Evolutionary conservation across 805 yeast species (phyloP).

Genomic region (Yamadazyma sp.): DNA sequence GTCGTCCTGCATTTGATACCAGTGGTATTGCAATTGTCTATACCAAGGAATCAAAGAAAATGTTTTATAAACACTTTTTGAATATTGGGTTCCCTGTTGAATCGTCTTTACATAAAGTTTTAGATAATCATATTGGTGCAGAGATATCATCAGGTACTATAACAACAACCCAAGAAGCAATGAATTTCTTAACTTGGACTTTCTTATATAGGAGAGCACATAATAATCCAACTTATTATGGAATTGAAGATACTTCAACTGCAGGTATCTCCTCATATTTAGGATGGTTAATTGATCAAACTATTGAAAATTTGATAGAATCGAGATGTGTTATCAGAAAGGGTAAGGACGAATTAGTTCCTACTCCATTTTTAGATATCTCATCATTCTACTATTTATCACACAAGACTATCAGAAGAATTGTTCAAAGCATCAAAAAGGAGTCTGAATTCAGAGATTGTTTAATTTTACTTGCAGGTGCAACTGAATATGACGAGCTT

Average conservation of each 20-base stretch:
- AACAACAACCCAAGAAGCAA: slow-evolving; percentile 59
- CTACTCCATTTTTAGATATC: slow-evolving; percentile 82
- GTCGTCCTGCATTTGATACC: slow-evolving; percentile 77
- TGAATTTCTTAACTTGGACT: slow-evolving; percentile 76
- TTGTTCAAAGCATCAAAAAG: slow-evolving; percentile 51
- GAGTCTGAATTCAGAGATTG: slow-evolving; percentile 57
- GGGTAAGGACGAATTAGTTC: slow-evolving; percentile 47
- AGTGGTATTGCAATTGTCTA: slow-evolving; percentile 74
- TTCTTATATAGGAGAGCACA: slow-evolving; percentile 71
- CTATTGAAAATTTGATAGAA: slow-evolving; percentile 63
- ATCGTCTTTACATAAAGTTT: slow-evolving; percentile 71
- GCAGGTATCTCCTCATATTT: slow-evolving; percentile 58
- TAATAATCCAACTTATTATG: slow-evolving; percentile 74
- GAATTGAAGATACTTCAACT: slow-evolving; percentile 57
- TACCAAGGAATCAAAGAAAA: slow-evolving; percentile 72
- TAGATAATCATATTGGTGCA: slow-evolving; percentile 79
- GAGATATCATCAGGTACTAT: slow-evolving; percentile 73
- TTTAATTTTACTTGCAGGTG: slow-evolving; percentile 56
- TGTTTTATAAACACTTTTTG: slow-evolving; percentile 72
- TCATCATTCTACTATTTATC: slow-evolving; percentile 92
- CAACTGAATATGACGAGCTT: slow-evolving; percentile 80
- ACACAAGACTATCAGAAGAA: slow-evolving; percentile 77
- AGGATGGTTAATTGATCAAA: slow-evolving; percentile 62
- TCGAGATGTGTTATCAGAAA: slow-evolving; percentile 63
- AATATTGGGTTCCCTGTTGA: slow-evolving; percentile 83